Percentiles rank a stretch among this genome's conserved stretches.
Evolutionary conservation across 768 basidiomycete species (phyloP).

Genomic region (Pulveroboletus sp.): DNA sequence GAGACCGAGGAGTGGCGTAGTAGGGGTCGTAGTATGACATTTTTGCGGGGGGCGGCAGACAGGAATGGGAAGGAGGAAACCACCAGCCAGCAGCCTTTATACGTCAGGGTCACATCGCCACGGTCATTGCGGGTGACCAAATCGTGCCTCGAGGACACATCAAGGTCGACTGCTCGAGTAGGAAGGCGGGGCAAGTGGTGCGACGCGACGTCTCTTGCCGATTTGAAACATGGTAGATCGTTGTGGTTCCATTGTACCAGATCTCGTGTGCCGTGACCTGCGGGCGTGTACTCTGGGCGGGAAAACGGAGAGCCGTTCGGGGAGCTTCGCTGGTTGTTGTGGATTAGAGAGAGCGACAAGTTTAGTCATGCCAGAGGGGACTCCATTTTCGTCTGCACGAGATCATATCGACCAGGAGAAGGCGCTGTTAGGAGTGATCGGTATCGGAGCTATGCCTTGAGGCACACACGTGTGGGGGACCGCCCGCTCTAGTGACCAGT

Average conservation of each 20-base stretch:
- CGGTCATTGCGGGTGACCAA: constrained; percentile 10
- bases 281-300: background rate
- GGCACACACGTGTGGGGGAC: constrained; percentile 18
- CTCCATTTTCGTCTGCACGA: background rate
- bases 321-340: background rate
- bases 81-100: constrained; percentile 19
- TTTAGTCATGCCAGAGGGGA: background rate
- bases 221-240: constrained; percentile 23
- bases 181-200: constrained; percentile 16
- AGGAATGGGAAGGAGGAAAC: constrained; percentile 1
- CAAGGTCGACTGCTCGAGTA: constrained; percentile 13
- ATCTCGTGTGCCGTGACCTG: too few relatives aligned
- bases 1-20: constrained; percentile 29
- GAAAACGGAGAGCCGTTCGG: constrained; percentile 23
- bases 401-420: background rate
- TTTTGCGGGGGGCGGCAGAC: constrained; percentile 11
- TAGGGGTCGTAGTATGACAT: constrained; percentile 46
- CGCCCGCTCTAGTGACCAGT: background rate
- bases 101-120: constrained; percentile 11
- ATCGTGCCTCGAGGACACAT: constrained; percentile 29
- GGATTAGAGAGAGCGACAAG: background rate
- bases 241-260: background rate
- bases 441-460: constrained; percentile 8
- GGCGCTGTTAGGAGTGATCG: constrained; percentile 11
- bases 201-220: background rate